Conservation (phyloP, 768 basidiomycete genomes). For the Collybiopsis confluens region DNA sequence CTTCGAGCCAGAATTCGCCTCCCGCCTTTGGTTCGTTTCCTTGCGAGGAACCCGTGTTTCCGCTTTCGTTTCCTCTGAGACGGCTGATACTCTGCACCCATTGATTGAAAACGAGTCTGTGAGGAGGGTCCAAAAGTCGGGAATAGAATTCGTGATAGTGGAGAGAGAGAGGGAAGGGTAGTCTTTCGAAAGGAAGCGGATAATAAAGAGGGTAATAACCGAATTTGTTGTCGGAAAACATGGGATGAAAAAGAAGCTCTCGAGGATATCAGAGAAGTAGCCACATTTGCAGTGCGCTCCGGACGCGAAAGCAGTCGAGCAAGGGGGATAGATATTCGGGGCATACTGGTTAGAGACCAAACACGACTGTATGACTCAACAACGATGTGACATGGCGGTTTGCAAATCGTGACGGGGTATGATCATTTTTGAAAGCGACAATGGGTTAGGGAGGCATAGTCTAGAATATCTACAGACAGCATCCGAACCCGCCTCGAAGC, state of each 20-base stretch:
- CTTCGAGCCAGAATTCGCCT: constrained; percentile 70
- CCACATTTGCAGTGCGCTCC: background rate
- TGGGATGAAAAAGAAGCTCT: background rate
- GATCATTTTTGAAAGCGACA: no score
- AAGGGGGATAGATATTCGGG: background rate
- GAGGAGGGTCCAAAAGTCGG: constrained; percentile 12
- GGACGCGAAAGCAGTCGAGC: constrained; percentile 2
- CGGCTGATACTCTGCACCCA: constrained; percentile 95
- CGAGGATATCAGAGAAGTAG: background rate
- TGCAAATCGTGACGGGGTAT: no score
- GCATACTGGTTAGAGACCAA: background rate
- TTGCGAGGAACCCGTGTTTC: constrained; percentile 84
- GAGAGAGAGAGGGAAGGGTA: background rate
- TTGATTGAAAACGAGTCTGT: constrained; percentile 60
- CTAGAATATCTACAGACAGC: no score
- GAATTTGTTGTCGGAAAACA: background rate
- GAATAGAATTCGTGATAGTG: constrained; percentile 14
- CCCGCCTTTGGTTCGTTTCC: constrained; percentile 65
- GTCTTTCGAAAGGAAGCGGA: background rate
- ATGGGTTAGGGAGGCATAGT: no score
- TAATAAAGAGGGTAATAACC: background rate
- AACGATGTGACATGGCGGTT: no score
- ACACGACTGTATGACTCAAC: no score
- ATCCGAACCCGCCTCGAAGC: no score
- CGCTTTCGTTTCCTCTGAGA: constrained; percentile 90